A percentile compares a stretch with the other conserved stretches of the same genome.
phyloP scores from a whole-genome alignment of 768 basidiomycete genomes.

The Holtermannia corniformis region DNA sequence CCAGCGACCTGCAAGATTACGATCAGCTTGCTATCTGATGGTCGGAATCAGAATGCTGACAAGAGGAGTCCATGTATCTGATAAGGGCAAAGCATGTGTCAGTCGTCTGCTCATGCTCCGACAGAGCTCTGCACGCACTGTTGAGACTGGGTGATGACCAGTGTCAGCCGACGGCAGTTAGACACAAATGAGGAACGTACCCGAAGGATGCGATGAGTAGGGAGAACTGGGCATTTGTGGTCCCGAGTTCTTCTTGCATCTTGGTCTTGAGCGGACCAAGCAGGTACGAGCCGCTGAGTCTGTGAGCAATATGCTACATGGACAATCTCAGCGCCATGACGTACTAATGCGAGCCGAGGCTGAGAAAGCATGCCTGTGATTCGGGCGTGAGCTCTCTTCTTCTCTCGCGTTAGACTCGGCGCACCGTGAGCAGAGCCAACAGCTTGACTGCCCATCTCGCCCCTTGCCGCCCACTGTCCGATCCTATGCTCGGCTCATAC shows the following conservation, averaged over 20 bases:
- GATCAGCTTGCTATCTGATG: too few relatives aligned
- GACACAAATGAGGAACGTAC: too few relatives aligned
- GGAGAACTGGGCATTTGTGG: constrained; percentile 67
- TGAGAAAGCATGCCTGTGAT: background rate
- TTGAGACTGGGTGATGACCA: background rate
- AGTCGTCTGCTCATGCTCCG: too few relatives aligned
- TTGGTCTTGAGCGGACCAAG: constrained; percentile 61
- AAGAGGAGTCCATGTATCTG: constrained; percentile 65
- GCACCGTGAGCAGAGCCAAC: background rate
- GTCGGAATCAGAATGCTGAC: too few relatives aligned
- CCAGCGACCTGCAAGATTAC: too few relatives aligned
- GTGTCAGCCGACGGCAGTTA: background rate
- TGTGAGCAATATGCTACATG: background rate
- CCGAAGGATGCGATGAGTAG: constrained; percentile 65
- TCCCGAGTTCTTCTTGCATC: constrained; percentile 49
- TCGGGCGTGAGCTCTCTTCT: background rate
- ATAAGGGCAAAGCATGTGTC: too few relatives aligned
- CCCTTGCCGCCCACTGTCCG: background rate
- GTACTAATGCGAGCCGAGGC: constrained; percentile 1
- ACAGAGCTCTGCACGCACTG: background rate
- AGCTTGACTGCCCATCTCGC: background rate
- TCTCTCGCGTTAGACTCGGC: background rate
- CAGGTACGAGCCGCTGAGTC: constrained; percentile 51
- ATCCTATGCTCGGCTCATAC: background rate
- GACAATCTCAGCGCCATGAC: too few relatives aligned